A percentile compares a stretch with the other conserved stretches of the same genome.
These are phyloP conservation scores for Incumbomyces delicatus DNA, from an alignment of 2,329 filamentous ascomycete genomes.

Conservation along the genomic window DNA sequence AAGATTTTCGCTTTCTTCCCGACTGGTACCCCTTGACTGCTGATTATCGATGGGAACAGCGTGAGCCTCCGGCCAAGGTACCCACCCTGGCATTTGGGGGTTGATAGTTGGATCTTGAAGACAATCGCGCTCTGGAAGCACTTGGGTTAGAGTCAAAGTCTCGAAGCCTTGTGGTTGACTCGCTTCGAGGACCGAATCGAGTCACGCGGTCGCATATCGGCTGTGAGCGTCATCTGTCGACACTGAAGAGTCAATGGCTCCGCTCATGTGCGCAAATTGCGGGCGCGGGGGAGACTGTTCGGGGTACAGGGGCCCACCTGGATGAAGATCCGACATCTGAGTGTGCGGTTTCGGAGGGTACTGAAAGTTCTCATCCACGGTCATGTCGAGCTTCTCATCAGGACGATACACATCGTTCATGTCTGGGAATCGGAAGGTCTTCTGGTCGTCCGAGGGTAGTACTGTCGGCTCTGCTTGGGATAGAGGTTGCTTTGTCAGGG, in stretches of 20 bases:
- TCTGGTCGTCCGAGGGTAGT: constrained; percentile 1
- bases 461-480: not conserved
- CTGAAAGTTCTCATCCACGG: constrained; percentile 10
- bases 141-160: not conserved
- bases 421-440: constrained; percentile 18
- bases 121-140: not conserved
- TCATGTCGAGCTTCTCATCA: not conserved
- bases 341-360: constrained; percentile 10
- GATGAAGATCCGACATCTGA: constrained; percentile 34
- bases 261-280: constrained; percentile 1
- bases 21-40: not conserved
- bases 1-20: not conserved
- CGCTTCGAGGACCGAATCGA: constrained; percentile 6
- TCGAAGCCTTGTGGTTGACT: constrained; percentile 5
- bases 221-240: constrained; percentile 3
- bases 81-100: not conserved
- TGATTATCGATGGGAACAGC: not conserved
- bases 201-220: constrained; percentile 5
- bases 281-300: constrained; percentile 16
- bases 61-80: constrained; percentile 6
- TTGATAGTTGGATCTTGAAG: not conserved
- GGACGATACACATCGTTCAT: constrained; percentile 17
- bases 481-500: not conserved
- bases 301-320: constrained; percentile 38
- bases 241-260: constrained; percentile 5